Evolutionary conservation across 495 filamentous ascomycete genomes (phyloP), one percentile per base, ranked within the genome.

Genomic region (Neurospora discreta): DNA sequence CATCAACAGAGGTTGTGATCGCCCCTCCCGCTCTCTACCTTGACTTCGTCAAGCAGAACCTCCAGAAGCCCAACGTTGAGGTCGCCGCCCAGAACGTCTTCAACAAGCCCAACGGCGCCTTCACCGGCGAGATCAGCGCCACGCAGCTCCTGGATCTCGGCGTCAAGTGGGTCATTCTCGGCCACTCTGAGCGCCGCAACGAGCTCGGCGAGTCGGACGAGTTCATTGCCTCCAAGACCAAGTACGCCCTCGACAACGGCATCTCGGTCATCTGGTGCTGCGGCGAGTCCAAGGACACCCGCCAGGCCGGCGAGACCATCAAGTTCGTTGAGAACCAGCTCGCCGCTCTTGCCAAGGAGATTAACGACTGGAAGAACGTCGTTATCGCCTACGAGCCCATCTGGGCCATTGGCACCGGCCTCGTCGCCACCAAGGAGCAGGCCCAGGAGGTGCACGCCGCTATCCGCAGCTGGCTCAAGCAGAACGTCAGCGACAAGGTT

Each of bases 381-480:
- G 95, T 98, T 81, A 88, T 99, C 77, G 96, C 95, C 76, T 99
- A 99, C 81, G 96, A 99, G 88, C 95, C 95, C 76, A 95, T 99
- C 85, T 99, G 95, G 95, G 96, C 95, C 76, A 98, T 98, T 78
- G 95, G 96, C 73, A 98, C 95, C 74, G 95, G 95, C 78, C 98
- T 97, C 86, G 95, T 98, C 72, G 95, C 95, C 77, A 94, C 89
- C 69, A 95, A 92, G 60, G 85, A 93, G 85, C 93, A 98, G 85
- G 93, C 94, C 71, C 94, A 97, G 85, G 93, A 98, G 82, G 94
- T 95, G 72, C 95, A 99, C 83, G 90, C 88, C 68, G 93, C 90
- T 73, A 97, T 99, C 82, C 92, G 95, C 75, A 83, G 90, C 76
- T 99, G 95, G 95, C 84, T 99, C 77, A 86, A 84, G 74, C 85